Evolutionary conservation across 2,329 filamentous ascomycete genomes (phyloP).

Genomic region (Penicillium sp.): DNA sequence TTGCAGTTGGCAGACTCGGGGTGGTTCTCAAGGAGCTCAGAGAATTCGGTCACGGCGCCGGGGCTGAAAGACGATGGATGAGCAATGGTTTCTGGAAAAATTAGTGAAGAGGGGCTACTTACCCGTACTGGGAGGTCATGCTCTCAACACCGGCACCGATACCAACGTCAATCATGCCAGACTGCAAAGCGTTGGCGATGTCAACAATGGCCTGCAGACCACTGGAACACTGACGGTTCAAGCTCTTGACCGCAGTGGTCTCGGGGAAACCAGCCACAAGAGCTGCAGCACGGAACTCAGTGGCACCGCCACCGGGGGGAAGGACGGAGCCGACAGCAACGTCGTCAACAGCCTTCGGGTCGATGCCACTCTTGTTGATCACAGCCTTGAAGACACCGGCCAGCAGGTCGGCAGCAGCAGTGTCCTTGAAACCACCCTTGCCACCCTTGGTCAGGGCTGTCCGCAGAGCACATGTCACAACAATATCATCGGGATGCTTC

Average conservation of each 20-base stretch:
- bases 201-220: conserved; percentile 91
- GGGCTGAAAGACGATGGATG: too few species aligned
- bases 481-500: conserved; percentile 66
- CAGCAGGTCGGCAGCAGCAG: conserved; percentile 78
- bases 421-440: conserved; percentile 95
- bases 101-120: too few species aligned
- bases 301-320: conserved; percentile 88
- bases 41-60: conserved; percentile 86
- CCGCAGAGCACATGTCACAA: conserved; percentile 88
- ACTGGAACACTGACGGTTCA: conserved; percentile 93
- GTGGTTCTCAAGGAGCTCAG: conserved; percentile 77
- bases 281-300: conserved; percentile 90
- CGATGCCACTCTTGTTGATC: conserved; percentile 80
- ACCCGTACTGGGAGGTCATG: conserved; percentile 92
- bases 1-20: conserved; percentile 90
- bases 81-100: background rate
- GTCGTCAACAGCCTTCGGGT: conserved; percentile 85
- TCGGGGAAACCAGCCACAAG: conserved; percentile 89
- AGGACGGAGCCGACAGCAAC: conserved; percentile 89
- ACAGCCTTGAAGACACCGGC: conserved; percentile 77
- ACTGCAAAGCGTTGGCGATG: conserved; percentile 85
- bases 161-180: conserved; percentile 92
- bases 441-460: conserved; percentile 90
- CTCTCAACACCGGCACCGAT: conserved; percentile 94
- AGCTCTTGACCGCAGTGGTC: conserved; percentile 73